Percentiles rank a stretch among this genome's conserved stretches.
Evolutionary conservation across 306 rosid genomes (phyloP).

Genomic region (Boehmeria nivea): DNA sequence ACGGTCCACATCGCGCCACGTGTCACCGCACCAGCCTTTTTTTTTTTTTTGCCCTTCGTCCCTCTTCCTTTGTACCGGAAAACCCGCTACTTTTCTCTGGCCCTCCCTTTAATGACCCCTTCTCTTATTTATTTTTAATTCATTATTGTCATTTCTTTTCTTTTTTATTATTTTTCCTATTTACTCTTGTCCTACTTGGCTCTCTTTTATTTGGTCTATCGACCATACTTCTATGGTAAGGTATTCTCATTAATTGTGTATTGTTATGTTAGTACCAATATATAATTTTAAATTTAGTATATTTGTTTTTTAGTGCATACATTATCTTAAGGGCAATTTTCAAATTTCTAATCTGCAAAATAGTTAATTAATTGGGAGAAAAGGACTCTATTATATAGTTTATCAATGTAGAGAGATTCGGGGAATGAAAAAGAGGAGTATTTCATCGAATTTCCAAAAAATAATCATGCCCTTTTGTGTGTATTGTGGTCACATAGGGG

Average conservation of each 20-base stretch:
- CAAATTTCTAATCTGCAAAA: too few species aligned
- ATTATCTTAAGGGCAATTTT: background rate
- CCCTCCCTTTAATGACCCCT: slow-evolving; percentile 36
- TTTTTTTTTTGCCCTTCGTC: slow-evolving; percentile 3
- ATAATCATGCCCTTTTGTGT: slow-evolving; percentile 34
- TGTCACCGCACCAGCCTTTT: slow-evolving; percentile 39
- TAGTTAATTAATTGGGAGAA: too few species aligned
- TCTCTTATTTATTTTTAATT: background rate
- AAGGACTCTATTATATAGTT: slow-evolving; percentile 1
- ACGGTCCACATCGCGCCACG: slow-evolving; percentile 18
- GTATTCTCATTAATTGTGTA: too few species aligned
- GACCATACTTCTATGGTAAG: background rate
- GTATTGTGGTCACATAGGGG: slow-evolving; percentile 33
- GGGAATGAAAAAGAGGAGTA: slow-evolving; percentile 54
- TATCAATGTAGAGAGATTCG: slow-evolving; percentile 43
- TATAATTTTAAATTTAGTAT: too few species aligned
- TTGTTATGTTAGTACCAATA: too few species aligned
- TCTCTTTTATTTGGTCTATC: too few species aligned
- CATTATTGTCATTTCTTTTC: background rate
- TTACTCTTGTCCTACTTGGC: too few species aligned
- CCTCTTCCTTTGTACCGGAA: slow-evolving; percentile 67
- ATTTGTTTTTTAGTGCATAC: too few species aligned
- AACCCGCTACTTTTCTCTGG: slow-evolving; percentile 89
- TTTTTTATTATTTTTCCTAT: background rate
- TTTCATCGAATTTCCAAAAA: slow-evolving; percentile 31